Conservation (phyloP, 768 basidiomycete genomes). For the Guyanaporus albipodus region DNA sequence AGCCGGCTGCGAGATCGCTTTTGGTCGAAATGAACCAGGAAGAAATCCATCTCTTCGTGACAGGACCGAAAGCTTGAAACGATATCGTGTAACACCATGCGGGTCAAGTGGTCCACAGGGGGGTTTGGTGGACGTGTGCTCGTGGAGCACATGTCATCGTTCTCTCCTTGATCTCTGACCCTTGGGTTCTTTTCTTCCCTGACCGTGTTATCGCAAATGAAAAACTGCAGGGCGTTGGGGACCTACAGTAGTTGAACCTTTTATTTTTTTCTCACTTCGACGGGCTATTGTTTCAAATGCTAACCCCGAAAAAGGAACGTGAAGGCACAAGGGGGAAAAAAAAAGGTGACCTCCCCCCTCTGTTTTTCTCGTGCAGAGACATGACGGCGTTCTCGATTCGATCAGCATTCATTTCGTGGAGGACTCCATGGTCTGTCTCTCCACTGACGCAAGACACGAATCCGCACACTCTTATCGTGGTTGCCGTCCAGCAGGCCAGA, state of each 20-base stretch:
- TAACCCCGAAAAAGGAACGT: constrained; percentile 9
- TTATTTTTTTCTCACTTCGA: background rate
- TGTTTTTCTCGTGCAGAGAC: too few species aligned
- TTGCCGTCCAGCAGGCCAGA: constrained; percentile 1
- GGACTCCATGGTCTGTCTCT: background rate
- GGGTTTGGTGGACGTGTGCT: background rate
- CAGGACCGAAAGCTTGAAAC: background rate
- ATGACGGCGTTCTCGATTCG: constrained; percentile 7
- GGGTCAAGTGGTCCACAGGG: background rate
- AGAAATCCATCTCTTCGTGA: background rate
- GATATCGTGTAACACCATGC: background rate
- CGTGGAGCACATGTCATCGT: background rate
- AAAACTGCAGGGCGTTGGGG: constrained; percentile 7
- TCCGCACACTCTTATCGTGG: constrained; percentile 2
- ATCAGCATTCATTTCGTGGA: constrained; percentile 3
- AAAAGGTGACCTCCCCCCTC: too few species aligned
- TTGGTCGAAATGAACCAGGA: background rate
- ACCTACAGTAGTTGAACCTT: too few species aligned
- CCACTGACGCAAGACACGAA: background rate
- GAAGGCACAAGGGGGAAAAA: too few species aligned
- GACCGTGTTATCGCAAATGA: constrained; percentile 15
- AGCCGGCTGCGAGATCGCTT: background rate
- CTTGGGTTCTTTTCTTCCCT: constrained; percentile 21
- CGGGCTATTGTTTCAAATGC: background rate
- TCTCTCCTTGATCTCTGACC: constrained; percentile 2